Evolutionary conservation across 2,329 filamentous ascomycete species (phyloP).

Genomic region (Aspergillus vadensis): DNA sequence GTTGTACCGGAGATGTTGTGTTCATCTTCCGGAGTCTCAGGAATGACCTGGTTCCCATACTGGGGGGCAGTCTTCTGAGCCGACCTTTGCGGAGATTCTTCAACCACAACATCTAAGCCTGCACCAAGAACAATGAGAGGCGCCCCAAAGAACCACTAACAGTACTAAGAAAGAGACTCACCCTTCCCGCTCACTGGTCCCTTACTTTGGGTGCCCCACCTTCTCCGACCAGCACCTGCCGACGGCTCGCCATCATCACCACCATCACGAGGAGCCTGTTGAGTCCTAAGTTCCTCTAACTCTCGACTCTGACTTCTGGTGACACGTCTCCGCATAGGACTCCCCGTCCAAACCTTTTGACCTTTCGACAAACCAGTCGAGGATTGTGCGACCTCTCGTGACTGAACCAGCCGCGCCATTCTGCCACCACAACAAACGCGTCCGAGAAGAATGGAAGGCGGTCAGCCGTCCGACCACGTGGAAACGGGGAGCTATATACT

Average conservation of each 20-base stretch:
- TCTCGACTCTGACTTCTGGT: constrained; percentile 46
- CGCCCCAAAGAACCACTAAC: background rate
- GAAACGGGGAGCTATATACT: background rate
- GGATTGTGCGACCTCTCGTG: background rate
- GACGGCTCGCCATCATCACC: constrained; percentile 7
- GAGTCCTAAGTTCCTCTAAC: constrained; percentile 18
- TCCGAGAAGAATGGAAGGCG: background rate
- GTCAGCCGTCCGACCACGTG: background rate
- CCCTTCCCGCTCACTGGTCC: constrained; percentile 6
- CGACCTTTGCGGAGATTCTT: constrained; percentile 22
- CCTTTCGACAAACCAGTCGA: background rate
- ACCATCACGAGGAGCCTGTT: background rate
- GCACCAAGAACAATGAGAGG: background rate
- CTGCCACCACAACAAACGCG: background rate
- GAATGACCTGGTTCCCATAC: constrained; percentile 15
- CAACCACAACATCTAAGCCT: constrained; percentile 22
- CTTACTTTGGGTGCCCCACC: constrained; percentile 10
- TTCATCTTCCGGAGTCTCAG: constrained; percentile 33
- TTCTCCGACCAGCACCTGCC: background rate
- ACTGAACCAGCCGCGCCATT: background rate
- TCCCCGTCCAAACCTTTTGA: constrained; percentile 1
- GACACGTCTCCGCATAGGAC: constrained; percentile 25
- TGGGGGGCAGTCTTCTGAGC: constrained; percentile 14
- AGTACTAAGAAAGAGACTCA: constrained; percentile 1
- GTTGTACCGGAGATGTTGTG: constrained; percentile 41